These are phyloP conservation scores for Proliferodiscus dingleyae DNA, from an alignment of 2,329 filamentous ascomycete genomes.

Conservation along the genomic window DNA sequence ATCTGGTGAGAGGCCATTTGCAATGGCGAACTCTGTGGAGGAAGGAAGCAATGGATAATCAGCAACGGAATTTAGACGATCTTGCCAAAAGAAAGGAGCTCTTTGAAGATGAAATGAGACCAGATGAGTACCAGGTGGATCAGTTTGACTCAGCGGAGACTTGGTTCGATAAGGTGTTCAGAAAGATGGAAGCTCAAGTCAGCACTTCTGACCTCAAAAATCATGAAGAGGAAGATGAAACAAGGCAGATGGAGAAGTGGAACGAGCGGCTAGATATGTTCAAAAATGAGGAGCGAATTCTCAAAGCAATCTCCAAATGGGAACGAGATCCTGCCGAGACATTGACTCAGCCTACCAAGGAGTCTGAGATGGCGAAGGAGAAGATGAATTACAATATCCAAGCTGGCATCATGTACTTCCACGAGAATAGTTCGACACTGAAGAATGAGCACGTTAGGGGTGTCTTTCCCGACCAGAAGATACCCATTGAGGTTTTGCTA, in stretches of 20 bases:
- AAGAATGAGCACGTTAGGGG: background rate
- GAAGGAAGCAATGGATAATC: background rate
- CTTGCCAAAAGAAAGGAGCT: too few relatives aligned
- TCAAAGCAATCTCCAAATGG: constrained; percentile 1
- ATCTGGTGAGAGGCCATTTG: background rate
- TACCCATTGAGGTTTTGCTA: background rate
- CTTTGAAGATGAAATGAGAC: too few relatives aligned
- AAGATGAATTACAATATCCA: constrained; percentile 2
- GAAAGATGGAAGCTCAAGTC: too few relatives aligned
- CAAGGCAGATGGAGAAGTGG: background rate
- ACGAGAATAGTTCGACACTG: background rate
- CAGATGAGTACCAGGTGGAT: too few relatives aligned
- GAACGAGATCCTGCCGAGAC: background rate
- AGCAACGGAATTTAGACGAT: too few relatives aligned
- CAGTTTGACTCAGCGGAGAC: too few relatives aligned
- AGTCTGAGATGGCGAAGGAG: background rate
- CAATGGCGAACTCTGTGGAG: background rate
- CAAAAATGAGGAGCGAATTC: constrained; percentile 4
- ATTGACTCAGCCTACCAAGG: background rate
- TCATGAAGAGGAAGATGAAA: too few relatives aligned
- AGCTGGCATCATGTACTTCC: background rate
- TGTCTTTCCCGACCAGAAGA: background rate
- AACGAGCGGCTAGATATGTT: background rate
- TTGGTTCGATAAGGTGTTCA: too few relatives aligned
- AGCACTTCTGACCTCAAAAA: too few relatives aligned